phyloP scores from a whole-genome alignment of 2,329 filamentous ascomycete species.

The Arthroderma sp. region DNA sequence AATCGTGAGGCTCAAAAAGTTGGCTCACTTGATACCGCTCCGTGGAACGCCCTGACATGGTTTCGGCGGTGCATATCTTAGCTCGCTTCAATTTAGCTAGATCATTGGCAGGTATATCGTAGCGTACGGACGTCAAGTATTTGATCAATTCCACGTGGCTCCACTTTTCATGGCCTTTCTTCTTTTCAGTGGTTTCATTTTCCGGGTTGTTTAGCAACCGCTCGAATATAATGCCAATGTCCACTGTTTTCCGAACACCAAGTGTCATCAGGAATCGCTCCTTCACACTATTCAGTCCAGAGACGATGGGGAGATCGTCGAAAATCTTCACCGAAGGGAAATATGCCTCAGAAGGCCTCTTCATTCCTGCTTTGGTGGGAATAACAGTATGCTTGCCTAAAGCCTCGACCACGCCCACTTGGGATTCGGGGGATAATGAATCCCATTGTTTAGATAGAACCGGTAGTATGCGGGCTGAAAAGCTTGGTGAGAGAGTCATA shows the following conservation, averaged over 20 bases:
- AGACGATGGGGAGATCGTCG: conserved; percentile 76
- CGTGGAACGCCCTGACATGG: conserved; percentile 36
- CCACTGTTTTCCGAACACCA: conserved; percentile 88
- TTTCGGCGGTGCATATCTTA: conserved; percentile 69
- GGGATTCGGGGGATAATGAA: conserved; percentile 52
- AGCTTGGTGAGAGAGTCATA: conserved; percentile 57
- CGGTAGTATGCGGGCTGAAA: conserved; percentile 63
- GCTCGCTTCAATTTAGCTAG: conserved; percentile 65
- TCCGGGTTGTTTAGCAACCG: conserved; percentile 56
- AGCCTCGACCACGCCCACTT: conserved; percentile 49
- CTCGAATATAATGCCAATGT: conserved; percentile 85
- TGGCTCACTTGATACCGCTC: conserved; percentile 59
- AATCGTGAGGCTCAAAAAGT: conserved; percentile 65
- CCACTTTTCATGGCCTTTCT: conserved; percentile 45
- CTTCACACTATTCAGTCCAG: conserved; percentile 64
- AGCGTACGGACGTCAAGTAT: conserved; percentile 77
- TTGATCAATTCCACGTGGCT: conserved; percentile 91
- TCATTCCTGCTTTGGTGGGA: conserved; percentile 86
- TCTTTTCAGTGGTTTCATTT: conserved; percentile 36
- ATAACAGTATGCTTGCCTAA: conserved; percentile 61
- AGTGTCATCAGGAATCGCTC: conserved; percentile 76
- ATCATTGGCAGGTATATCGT: conserved; percentile 76
- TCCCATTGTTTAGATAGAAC: conserved; percentile 89
- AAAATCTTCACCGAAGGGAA: conserved; percentile 91
- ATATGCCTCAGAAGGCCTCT: conserved; percentile 70